These are phyloP conservation scores for Sarcomyxa edulis DNA, from an alignment of 768 basidiomycete genomes.

Conservation along the genomic window DNA sequence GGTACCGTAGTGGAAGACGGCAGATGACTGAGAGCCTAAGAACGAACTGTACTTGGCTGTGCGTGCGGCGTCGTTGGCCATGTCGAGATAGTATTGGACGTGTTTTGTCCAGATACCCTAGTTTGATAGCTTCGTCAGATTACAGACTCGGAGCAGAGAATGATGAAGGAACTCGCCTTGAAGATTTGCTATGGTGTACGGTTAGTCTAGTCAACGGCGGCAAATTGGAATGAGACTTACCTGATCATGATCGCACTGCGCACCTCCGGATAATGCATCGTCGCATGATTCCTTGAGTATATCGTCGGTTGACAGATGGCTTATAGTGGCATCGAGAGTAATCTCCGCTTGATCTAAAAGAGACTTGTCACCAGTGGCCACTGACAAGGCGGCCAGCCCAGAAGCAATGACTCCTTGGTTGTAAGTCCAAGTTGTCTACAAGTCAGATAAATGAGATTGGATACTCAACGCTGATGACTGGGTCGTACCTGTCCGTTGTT, in stretches of 20 bases:
- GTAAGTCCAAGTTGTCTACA: slow-evolving; percentile 54
- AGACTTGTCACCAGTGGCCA: slow-evolving; percentile 29
- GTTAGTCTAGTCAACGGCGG: background rate
- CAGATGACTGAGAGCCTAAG: slow-evolving; percentile 35
- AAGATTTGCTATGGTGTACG: slow-evolving; percentile 32
- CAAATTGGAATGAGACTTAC: slow-evolving; percentile 14
- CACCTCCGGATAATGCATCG: slow-evolving; percentile 29
- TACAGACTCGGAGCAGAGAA: background rate
- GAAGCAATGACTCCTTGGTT: slow-evolving; percentile 57
- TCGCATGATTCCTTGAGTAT: slow-evolving; percentile 52
- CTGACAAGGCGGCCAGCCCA: slow-evolving; percentile 41
- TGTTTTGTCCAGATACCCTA: slow-evolving; percentile 52
- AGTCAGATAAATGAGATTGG: background rate
- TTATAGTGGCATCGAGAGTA: slow-evolving; percentile 46
- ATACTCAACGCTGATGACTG: background rate
- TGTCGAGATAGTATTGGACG: slow-evolving; percentile 43
- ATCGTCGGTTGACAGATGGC: slow-evolving; percentile 28
- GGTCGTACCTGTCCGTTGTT: slow-evolving; percentile 39
- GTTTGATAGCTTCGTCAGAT: background rate
- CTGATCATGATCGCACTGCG: slow-evolving; percentile 43
- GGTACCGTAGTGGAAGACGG: slow-evolving; percentile 38
- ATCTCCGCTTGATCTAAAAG: slow-evolving; percentile 44
- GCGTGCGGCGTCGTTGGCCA: slow-evolving; percentile 34
- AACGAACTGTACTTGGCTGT: slow-evolving; percentile 37
- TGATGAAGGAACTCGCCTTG: slow-evolving; percentile 23